Conservation (phyloP, 2,329 filamentous ascomycete genomes). For the Tolypocladium guangdongense region DNA sequence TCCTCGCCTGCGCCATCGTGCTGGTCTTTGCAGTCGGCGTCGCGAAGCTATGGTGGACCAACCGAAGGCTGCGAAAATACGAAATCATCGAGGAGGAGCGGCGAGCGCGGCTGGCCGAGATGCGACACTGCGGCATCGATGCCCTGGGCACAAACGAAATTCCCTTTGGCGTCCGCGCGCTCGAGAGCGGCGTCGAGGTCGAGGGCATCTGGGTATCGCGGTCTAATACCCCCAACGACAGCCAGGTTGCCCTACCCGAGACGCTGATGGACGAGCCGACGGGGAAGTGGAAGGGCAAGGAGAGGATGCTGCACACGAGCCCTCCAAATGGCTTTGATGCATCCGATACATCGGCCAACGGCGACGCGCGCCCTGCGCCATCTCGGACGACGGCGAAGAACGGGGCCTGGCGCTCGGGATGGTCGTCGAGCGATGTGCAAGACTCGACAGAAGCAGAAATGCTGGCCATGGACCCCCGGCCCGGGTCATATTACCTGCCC, state of each 20-base stretch:
- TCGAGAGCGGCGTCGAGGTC: slow-evolving; percentile 72
- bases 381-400: background rate
- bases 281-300: slow-evolving; percentile 10
- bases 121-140: slow-evolving; percentile 43
- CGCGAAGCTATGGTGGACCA: slow-evolving; percentile 54
- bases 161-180: slow-evolving; percentile 76
- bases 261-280: slow-evolving; percentile 10
- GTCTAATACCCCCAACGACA: slow-evolving; percentile 27
- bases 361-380: background rate
- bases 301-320: slow-evolving; percentile 5
- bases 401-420: background rate
- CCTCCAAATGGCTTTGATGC: background rate
- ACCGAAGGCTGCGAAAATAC: slow-evolving; percentile 43
- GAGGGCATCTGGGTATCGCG: slow-evolving; percentile 73
- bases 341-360: background rate
- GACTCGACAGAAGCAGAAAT: background rate
- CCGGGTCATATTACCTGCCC: background rate
- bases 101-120: slow-evolving; percentile 38
- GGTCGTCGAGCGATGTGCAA: background rate
- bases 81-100: slow-evolving; percentile 58
- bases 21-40: slow-evolving; percentile 59
- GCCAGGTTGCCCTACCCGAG: slow-evolving; percentile 11
- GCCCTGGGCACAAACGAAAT: slow-evolving; percentile 42
- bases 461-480: background rate
- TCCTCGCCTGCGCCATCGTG: slow-evolving; percentile 60